Evolutionary conservation across 306 rosid genomes (phyloP).

Genomic region (Leucaena leucocephala): DNA sequence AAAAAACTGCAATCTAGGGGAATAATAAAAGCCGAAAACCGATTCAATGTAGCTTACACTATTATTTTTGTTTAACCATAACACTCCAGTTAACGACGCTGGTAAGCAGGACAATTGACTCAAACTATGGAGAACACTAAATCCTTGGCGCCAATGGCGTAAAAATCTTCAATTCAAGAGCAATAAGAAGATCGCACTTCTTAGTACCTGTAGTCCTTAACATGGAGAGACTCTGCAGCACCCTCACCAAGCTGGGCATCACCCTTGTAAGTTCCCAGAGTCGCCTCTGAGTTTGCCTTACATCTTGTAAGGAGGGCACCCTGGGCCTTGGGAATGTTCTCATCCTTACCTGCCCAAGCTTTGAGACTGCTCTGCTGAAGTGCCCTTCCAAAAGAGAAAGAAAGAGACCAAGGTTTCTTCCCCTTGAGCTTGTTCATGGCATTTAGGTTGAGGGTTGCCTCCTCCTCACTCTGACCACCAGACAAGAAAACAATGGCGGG

Average conservation of each 20-base stretch:
- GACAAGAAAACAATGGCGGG: conserved; percentile 83
- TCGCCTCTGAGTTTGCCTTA: conserved; percentile 84
- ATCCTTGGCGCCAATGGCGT: conserved; percentile 15
- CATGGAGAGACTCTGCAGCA: conserved; percentile 78
- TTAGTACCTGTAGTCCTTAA: conserved; percentile 62
- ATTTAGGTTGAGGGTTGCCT: conserved; percentile 72
- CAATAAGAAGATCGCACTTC: conserved; percentile 8
- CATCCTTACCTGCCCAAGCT: conserved; percentile 77
- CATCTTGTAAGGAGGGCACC: conserved; percentile 72
- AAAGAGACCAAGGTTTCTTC: conserved; percentile 83
- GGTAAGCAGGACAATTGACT: neutral
- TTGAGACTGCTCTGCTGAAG: conserved; percentile 86
- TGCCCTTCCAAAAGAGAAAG: conserved; percentile 87
- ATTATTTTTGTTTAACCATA: conserved; percentile 37
- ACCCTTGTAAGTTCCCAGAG: conserved; percentile 77
- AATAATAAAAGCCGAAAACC: conserved; percentile 23
- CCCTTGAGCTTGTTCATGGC: conserved; percentile 80
- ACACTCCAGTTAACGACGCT: neutral
- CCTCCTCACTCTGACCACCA: conserved; percentile 95
- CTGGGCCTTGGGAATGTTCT: conserved; percentile 62
- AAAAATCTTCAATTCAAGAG: conserved; percentile 30
- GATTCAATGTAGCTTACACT: conserved; percentile 28
- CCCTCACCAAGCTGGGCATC: conserved; percentile 66
- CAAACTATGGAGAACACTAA: conserved; percentile 27
- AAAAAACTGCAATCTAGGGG: neutral